Evolutionary conservation across 352 stramenopile genomes (phyloP).

Genomic region (Phytophthora pinifolia): DNA sequence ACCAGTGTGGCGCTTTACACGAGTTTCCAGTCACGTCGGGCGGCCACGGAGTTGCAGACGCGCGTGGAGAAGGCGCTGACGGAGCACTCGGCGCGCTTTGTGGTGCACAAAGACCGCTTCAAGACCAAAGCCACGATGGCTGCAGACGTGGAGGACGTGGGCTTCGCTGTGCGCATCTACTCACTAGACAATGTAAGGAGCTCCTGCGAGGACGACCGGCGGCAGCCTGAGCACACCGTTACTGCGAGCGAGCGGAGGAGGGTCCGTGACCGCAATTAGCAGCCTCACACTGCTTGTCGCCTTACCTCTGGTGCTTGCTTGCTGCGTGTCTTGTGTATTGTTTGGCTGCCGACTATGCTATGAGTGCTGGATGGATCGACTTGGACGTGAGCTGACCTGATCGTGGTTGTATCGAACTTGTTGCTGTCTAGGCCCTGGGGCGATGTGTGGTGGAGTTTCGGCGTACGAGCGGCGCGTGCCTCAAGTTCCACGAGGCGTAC

Average conservation of each 20-base stretch:
- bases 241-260: constrained; percentile 24
- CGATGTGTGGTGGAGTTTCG: constrained; percentile 73
- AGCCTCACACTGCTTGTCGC: constrained; percentile 23
- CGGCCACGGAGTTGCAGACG: constrained; percentile 50
- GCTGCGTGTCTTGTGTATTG: constrained; percentile 20
- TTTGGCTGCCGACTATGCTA: constrained; percentile 24
- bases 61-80: constrained; percentile 55
- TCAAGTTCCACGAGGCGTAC: constrained; percentile 76
- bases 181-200: constrained; percentile 69
- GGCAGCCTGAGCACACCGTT: constrained; percentile 22
- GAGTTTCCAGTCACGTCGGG: constrained; percentile 62
- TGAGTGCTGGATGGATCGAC: constrained; percentile 18
- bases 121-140: constrained; percentile 75
- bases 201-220: constrained; percentile 14
- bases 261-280: constrained; percentile 23
- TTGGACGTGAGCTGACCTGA: constrained; percentile 27
- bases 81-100: constrained; percentile 48
- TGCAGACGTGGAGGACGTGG: constrained; percentile 44
- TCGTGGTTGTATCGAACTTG: constrained; percentile 23
- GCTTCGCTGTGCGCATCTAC: constrained; percentile 65
- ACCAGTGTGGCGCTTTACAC: constrained; percentile 70
- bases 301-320: constrained; percentile 29
- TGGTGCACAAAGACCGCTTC: constrained; percentile 63
- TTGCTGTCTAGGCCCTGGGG: constrained; percentile 40
- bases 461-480: constrained; percentile 64